phyloP scores from a whole-genome alignment of 2,329 filamentous ascomycete genomes.

The Diaporthe amygdali region DNA sequence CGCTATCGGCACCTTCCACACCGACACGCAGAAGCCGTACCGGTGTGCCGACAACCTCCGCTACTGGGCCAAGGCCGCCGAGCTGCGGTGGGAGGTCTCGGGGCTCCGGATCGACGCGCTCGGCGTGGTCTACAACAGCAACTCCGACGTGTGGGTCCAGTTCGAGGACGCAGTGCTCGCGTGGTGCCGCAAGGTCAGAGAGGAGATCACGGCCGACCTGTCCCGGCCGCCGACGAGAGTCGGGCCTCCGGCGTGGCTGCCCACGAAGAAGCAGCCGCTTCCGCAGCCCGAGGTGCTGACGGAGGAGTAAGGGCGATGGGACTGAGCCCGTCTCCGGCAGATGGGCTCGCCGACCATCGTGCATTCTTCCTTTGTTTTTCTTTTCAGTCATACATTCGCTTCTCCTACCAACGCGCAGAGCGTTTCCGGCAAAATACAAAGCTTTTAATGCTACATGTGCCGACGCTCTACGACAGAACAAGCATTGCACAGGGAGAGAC shows the following conservation, averaged over 20 bases:
- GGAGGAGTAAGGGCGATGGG: conserved; percentile 11
- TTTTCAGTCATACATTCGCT: neutral
- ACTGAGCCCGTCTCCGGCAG: neutral
- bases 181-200: conserved; percentile 83
- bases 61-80: conserved; percentile 95
- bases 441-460: conserved; percentile 18
- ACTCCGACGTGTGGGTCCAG: conserved; percentile 73
- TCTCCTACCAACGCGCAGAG: conserved; percentile 4
- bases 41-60: conserved; percentile 90
- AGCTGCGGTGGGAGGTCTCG: conserved; percentile 89
- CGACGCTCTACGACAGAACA: conserved; percentile 9
- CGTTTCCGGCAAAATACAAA: conserved; percentile 14
- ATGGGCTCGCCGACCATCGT: neutral
- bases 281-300: conserved; percentile 12
- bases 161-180: conserved; percentile 83
- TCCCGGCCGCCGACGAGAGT: conserved; percentile 24
- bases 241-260: conserved; percentile 22
- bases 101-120: conserved; percentile 80
- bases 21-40: conserved; percentile 94
- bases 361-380: neutral
- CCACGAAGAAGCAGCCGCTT: conserved; percentile 15
- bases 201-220: conserved; percentile 77
- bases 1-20: conserved; percentile 85
- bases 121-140: conserved; percentile 79
- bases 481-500: neutral